Conservation (phyloP, 805 yeast species). For the Ogataea paradorogensis region DNA sequence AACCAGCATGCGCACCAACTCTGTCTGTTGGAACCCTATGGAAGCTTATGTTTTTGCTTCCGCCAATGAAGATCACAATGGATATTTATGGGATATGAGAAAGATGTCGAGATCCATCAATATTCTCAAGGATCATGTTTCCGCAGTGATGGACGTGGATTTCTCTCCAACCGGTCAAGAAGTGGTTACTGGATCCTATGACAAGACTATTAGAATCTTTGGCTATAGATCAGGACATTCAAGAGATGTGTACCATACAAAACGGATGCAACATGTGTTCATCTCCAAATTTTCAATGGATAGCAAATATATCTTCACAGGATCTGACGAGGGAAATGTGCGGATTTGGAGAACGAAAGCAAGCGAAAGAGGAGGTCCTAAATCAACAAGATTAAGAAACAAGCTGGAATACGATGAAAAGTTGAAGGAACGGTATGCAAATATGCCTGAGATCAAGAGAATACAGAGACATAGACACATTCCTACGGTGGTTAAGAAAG, state of each 20-base stretch:
- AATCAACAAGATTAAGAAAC: slow-evolving; percentile 73
- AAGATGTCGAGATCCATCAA: slow-evolving; percentile 77
- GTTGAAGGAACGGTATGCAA: slow-evolving; percentile 85
- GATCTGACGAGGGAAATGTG: slow-evolving; percentile 95
- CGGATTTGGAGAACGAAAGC: slow-evolving; percentile 91
- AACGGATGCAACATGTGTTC: slow-evolving; percentile 95
- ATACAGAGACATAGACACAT: slow-evolving; percentile 90
- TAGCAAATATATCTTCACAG: slow-evolving; percentile 79
- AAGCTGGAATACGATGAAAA: slow-evolving; percentile 90
- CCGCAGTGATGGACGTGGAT: slow-evolving; percentile 93
- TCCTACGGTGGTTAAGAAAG: slow-evolving; percentile 84
- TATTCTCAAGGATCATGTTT: slow-evolving; percentile 91
- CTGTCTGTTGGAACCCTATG: slow-evolving; percentile 95
- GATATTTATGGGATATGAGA: slow-evolving; percentile 95
- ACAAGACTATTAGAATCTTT: slow-evolving; percentile 83
- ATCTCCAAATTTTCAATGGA: slow-evolving; percentile 85
- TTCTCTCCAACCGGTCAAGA: slow-evolving; percentile 97
- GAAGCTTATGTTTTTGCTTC: slow-evolving; percentile 92
- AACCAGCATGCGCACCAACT: slow-evolving; percentile 77
- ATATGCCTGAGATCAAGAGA: slow-evolving; percentile 94
- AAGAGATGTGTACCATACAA: slow-evolving; percentile 92
- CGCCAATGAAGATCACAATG: slow-evolving; percentile 92
- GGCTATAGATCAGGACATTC: slow-evolving; percentile 77
- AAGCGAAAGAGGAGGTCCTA: slow-evolving; percentile 76
- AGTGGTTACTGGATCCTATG: slow-evolving; percentile 92